Evolutionary conservation across 345 rosid species (phyloP), one percentile per base, ranked within the genome.

Genomic region (Boechera stricta): DNA sequence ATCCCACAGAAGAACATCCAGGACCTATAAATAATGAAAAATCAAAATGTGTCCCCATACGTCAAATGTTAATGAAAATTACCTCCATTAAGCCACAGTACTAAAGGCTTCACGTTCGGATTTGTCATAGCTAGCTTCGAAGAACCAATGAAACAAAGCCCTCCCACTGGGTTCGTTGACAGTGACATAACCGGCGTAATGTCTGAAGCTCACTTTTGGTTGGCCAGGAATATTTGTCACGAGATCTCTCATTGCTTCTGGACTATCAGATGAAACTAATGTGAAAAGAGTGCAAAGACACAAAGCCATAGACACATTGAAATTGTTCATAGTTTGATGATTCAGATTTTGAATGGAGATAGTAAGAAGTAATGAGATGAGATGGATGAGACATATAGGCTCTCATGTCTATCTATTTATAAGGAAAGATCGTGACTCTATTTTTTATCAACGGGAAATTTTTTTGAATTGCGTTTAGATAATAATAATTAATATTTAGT

Each of bases 1-100:
- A 91, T 79, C 97, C 99, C 81, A 95, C 96, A 79, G 99, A 95
- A 76, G 99, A 95, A 84, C 98, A 95, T 55, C 98, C 97, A 71
- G 99, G 99, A 75, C 99, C 99, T 95, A 45, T 24, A 3, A 10
- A 31, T 49, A 38, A 54, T 24, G 44, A 39, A 11, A 39, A 54
- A n/a, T 29, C 28, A 47, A 64, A 45, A 16, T 64, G 66, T 70
- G 49, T 76, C 54, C 52, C 44, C 58, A 31, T 15, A 47, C 26
- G 35, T 42, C n/a, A 29, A 45, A 26, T 26, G 28, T 26, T 26
- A 26, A 26, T 26, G 28, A 26, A 26, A 26, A 26, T 26, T 86
- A 92, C 98, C 98, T 86, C 98, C 98, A 79, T 89, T 92, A n/a
- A 92, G 94, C 98, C 97, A 90, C 32, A 92, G 87, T 41, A 92